Percentiles rank a stretch among this genome's conserved stretches.
phyloP scores from a whole-genome alignment of 352 stramenopile species.

The Phytophthora constricta region DNA sequence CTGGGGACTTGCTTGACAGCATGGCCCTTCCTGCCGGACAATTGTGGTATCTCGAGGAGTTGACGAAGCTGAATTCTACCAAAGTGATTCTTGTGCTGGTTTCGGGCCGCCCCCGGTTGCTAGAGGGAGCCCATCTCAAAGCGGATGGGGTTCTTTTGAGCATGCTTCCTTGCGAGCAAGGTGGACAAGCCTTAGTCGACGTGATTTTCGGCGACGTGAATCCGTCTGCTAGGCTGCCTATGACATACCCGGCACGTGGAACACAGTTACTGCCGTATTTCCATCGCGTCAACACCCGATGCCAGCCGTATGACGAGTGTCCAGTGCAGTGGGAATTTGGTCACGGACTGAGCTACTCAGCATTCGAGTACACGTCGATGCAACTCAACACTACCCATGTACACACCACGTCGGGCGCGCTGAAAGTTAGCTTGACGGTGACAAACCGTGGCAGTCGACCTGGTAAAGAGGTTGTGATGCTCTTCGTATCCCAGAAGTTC shows the following conservation, averaged over 20 bases:
- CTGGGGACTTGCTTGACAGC: conserved; percentile 67
- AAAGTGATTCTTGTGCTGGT: conserved; percentile 80
- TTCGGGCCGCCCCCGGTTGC: conserved; percentile 65
- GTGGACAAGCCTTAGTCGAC: conserved; percentile 74
- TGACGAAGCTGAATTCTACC: conserved; percentile 59
- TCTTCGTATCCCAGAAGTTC: conserved; percentile 71
- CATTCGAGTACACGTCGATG: conserved; percentile 68
- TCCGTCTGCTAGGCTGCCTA: conserved; percentile 74
- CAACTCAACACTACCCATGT: conserved; percentile 45
- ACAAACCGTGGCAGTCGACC: conserved; percentile 56
- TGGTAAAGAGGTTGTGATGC: conserved; percentile 73
- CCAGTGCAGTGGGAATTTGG: conserved; percentile 69
- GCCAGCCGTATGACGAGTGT: conserved; percentile 60
- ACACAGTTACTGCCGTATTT: conserved; percentile 72
- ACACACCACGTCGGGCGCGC: conserved; percentile 29
- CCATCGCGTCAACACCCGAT: conserved; percentile 70
- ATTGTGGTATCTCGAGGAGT: conserved; percentile 58
- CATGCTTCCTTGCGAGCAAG: conserved; percentile 79
- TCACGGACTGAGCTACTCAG: conserved; percentile 71
- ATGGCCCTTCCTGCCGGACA: conserved; percentile 67
- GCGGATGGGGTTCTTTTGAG: conserved; percentile 71
- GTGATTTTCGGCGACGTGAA: conserved; percentile 74
- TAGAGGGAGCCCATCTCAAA: conserved; percentile 49
- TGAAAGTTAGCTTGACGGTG: conserved; percentile 65
- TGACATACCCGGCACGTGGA: conserved; percentile 71